A percentile compares a stretch with the other conserved stretches of the same genome.
Evolutionary conservation across 805 yeast genomes (phyloP).

Genomic region (Myxozyma mucilagina): DNA sequence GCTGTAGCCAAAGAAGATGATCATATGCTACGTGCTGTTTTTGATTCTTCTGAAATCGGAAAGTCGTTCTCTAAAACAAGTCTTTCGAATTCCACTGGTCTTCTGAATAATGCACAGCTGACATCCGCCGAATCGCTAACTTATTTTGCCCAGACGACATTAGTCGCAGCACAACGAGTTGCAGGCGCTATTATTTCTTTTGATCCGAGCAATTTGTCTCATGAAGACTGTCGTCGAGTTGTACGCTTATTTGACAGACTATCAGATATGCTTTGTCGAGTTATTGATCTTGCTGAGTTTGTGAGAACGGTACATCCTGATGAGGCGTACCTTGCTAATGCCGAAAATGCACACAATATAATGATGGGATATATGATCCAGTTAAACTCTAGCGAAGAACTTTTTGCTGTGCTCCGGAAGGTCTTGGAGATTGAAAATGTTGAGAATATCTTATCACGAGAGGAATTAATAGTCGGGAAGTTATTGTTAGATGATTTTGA

Average conservation of each 20-base stretch:
- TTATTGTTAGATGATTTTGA: slow-evolving; percentile 81
- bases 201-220: slow-evolving; percentile 42
- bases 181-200: slow-evolving; percentile 53
- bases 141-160: slow-evolving; percentile 64
- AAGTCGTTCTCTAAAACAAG: slow-evolving; percentile 7
- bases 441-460: slow-evolving; percentile 52
- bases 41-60: slow-evolving; percentile 29
- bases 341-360: slow-evolving; percentile 82
- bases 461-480: slow-evolving; percentile 80
- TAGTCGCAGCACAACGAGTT: slow-evolving; percentile 63
- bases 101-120: slow-evolving; percentile 72
- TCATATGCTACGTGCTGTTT: slow-evolving; percentile 32
- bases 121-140: slow-evolving; percentile 68
- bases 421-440: slow-evolving; percentile 51
- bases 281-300: slow-evolving; percentile 91
- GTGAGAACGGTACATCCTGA: slow-evolving; percentile 81
- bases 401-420: slow-evolving; percentile 60
- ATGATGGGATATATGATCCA: slow-evolving; percentile 94
- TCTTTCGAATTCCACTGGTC: slow-evolving; percentile 46
- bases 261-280: slow-evolving; percentile 86
- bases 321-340: slow-evolving; percentile 66
- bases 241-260: slow-evolving; percentile 74
- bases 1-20: slow-evolving; percentile 24
- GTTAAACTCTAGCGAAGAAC: slow-evolving; percentile 76
- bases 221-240: slow-evolving; percentile 48